Evolutionary conservation across 2,329 filamentous ascomycete genomes (phyloP), one percentile per base, ranked within the genome.

Genomic region (Whalleya microplaca): DNA sequence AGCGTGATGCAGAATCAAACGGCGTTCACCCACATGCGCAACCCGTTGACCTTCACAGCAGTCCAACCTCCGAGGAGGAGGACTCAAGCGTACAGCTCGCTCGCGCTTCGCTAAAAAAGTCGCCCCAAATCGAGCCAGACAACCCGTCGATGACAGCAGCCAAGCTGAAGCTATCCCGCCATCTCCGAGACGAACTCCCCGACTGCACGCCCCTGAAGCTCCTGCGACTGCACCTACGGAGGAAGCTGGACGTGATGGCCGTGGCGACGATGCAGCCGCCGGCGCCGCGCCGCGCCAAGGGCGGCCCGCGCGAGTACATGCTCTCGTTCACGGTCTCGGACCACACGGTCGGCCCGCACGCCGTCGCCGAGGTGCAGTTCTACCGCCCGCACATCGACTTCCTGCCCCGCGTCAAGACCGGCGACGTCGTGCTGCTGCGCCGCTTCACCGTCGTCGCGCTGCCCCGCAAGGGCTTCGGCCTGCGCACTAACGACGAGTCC

Each of bases 281-380:
- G 9, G 74, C 79, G 45, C 79, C 84, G 6, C 73, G 77, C 55
- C 78, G 84, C 40, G 82, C 82, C 21, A 86, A 84, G 65, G 73
- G 77, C 56, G 83, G 83, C 0, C 83, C 83, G 2, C 76, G 84
- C 20, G 83, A 87, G 65, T 87, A 81, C 70, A 80, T 83, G 71
- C 78, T 86, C 64, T 78, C 80, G 16, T 81, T 88, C 60, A 80
- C 78, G 41, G 72, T 86, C 12, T 83, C 80, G 0, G 85, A 88
- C 64, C 78, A 82, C 21, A 81, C 81, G 1, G 75, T 79, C 19
- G 80, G 79, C 2, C 81, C 83, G 2, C 71, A 73, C 9, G 69
- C 72, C 14, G 79, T 85, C 1, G 75, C 75, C 12, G 79, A 86
- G 65, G 83, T 84, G 21, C 79, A 83, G 62, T 71, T 88, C 16